Percentiles rank a stretch among this genome's conserved stretches.
Evolutionary conservation across 2,329 filamentous ascomycete species (phyloP).

Genomic region (Clathrospora elynae): DNA sequence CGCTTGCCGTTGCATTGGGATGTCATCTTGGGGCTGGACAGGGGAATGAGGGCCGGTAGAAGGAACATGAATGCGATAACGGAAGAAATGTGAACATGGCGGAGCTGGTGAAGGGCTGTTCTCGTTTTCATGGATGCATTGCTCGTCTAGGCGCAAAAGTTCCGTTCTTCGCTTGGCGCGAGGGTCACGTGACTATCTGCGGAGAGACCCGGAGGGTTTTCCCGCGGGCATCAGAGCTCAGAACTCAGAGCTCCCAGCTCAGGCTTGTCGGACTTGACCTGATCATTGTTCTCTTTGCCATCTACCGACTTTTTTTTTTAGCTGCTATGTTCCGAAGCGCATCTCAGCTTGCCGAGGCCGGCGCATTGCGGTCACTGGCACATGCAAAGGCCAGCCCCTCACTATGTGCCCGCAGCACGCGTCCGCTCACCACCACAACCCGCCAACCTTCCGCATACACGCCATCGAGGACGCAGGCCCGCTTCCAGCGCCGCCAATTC

Average conservation of each 20-base stretch:
- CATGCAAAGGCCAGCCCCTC: constrained; percentile 45
- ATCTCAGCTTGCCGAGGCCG: constrained; percentile 45
- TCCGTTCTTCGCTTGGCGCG: too few species aligned
- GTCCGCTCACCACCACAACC: constrained; percentile 36
- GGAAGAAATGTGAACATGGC: too few species aligned
- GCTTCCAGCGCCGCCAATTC: constrained; percentile 39
- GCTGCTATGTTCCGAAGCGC: constrained; percentile 45
- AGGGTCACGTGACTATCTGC: constrained; percentile 2
- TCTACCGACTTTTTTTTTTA: constrained; percentile 4
- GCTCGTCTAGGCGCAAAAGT: too few species aligned
- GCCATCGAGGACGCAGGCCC: constrained; percentile 24
- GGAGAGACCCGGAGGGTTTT: constrained; percentile 10
- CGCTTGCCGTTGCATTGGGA: constrained; percentile 18
- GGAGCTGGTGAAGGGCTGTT: too few species aligned
- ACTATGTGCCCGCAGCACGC: constrained; percentile 28
- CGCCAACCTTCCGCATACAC: constrained; percentile 25
- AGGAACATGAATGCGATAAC: constrained; percentile 3
- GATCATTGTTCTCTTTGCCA: constrained; percentile 3
- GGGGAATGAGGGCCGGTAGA: constrained; percentile 4
- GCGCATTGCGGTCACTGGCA: constrained; percentile 41
- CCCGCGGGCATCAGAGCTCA: constrained; percentile 10
- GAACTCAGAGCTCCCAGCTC: constrained; percentile 4
- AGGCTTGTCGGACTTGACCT: constrained; percentile 3
- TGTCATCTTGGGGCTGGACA: constrained; percentile 6
- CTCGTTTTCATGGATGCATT: too few species aligned